phyloP scores from a whole-genome alignment of 306 rosid genomes.

The Acacia confusa region DNA sequence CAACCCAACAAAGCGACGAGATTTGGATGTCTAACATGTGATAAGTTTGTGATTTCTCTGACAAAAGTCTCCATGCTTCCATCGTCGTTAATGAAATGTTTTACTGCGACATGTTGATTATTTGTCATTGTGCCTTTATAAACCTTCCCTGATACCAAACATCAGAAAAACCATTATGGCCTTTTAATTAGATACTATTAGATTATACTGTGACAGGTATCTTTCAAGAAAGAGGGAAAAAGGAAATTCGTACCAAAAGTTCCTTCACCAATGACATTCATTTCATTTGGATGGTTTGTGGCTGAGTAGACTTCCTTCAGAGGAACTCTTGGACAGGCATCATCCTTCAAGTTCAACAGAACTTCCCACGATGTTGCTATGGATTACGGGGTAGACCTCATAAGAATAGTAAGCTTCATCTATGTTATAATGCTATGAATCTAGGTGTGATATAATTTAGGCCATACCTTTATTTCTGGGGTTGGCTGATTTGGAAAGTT shows the following conservation, averaged over 20 bases:
- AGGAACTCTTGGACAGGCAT: slow-evolving; percentile 40
- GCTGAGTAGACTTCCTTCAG: slow-evolving; percentile 51
- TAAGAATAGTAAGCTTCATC: slow-evolving; percentile 8
- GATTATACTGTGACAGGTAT: background rate
- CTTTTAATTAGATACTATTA: background rate
- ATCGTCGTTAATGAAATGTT: slow-evolving; percentile 64
- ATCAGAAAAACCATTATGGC: background rate
- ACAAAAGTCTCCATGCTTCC: slow-evolving; percentile 56
- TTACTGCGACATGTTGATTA: slow-evolving; percentile 53
- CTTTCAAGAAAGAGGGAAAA: background rate
- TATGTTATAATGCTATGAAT: background rate
- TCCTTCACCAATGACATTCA: slow-evolving; percentile 57
- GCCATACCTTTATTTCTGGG: slow-evolving; percentile 34
- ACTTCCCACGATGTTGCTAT: slow-evolving; percentile 35
- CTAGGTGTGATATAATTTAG: background rate
- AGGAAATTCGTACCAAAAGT: slow-evolving; percentile 37
- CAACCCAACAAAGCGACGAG: slow-evolving; percentile 57
- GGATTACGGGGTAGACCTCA: background rate
- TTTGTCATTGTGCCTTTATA: slow-evolving; percentile 53
- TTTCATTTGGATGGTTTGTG: slow-evolving; percentile 46
- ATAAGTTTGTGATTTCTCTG: slow-evolving; percentile 56
- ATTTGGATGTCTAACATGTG: slow-evolving; percentile 59
- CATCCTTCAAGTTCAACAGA: slow-evolving; percentile 34
- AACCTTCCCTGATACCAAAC: slow-evolving; percentile 51
- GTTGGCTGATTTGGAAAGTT: slow-evolving; percentile 30